These are phyloP conservation scores for Schizosaccharomyces versatilis DNA, from an alignment of 1,139 yeast genomes.

Conservation along the genomic window DNA sequence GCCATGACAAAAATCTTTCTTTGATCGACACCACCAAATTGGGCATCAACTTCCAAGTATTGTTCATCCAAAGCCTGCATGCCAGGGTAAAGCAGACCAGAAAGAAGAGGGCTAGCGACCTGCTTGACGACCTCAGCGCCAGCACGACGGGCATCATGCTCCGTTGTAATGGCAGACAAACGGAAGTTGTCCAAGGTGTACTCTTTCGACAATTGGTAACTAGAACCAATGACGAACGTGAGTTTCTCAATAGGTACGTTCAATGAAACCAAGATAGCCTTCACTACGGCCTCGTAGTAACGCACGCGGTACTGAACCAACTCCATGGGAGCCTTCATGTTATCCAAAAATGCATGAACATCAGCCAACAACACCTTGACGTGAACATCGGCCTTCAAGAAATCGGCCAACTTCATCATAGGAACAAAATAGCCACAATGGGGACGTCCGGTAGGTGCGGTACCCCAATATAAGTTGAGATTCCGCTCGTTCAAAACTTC, in stretches of 20 bases:
- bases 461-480: constrained; percentile 66
- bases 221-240: constrained; percentile 65
- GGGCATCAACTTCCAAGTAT: constrained; percentile 70
- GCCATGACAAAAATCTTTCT: constrained; percentile 93
- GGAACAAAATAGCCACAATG: constrained; percentile 95
- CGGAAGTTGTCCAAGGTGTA: constrained; percentile 79
- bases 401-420: constrained; percentile 88
- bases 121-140: constrained; percentile 99
- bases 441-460: constrained; percentile 90
- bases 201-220: constrained; percentile 55
- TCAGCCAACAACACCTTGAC: constrained; percentile 89
- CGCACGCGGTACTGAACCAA: constrained; percentile 72
- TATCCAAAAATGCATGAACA: constrained; percentile 87
- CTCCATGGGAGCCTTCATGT: constrained; percentile 94
- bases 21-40: constrained; percentile 97
- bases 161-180: constrained; percentile 61
- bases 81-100: constrained; percentile 88
- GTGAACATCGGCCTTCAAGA: constrained; percentile 71
- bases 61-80: constrained; percentile 98
- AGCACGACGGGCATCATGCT: constrained; percentile 93
- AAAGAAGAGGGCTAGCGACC: constrained; percentile 75
- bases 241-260: constrained; percentile 82
- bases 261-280: constrained; percentile 62
- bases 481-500: constrained; percentile 65
- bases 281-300: constrained; percentile 66